These are phyloP conservation scores for Phanerodontia chrysosporium DNA, from an alignment of 768 basidiomycete genomes.

Conservation along the genomic window DNA sequence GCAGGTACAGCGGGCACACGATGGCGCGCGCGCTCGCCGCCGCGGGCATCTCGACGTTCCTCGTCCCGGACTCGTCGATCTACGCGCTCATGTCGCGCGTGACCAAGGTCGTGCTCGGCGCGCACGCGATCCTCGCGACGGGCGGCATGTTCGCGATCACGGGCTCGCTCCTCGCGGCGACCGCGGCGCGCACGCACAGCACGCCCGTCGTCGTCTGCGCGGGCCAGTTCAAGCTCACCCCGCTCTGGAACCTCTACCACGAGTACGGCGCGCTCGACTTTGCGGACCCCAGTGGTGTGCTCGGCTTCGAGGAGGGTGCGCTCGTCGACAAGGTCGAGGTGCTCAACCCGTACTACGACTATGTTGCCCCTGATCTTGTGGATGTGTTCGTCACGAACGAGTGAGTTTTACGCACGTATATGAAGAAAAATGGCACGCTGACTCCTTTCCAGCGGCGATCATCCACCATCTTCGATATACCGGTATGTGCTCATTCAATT, in stretches of 20 bases:
- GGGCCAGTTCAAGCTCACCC: constrained; percentile 95
- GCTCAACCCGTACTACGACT: constrained; percentile 95
- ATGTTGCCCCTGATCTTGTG: constrained; percentile 87
- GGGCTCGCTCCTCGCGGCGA: constrained; percentile 80
- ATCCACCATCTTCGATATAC: constrained; percentile 92
- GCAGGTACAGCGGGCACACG: constrained; percentile 77
- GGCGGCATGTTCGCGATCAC: constrained; percentile 92
- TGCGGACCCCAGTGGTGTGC: constrained; percentile 62
- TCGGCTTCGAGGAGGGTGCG: constrained; percentile 72
- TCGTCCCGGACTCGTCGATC: constrained; percentile 94
- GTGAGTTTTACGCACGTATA: constrained; percentile 45
- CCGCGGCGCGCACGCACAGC: constrained; percentile 84
- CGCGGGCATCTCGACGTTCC: constrained; percentile 87
- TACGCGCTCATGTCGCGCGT: constrained; percentile 95
- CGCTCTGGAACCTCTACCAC: constrained; percentile 84
- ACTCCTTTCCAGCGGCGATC: constrained; percentile 69
- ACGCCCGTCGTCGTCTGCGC: constrained; percentile 92
- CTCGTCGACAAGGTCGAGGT: constrained; percentile 88
- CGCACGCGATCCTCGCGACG: constrained; percentile 94
- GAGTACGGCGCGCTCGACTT: constrained; percentile 83
- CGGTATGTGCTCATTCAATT: constrained; percentile 40
- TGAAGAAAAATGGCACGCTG: neutral
- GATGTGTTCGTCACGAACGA: constrained; percentile 96
- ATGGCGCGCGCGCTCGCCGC: constrained; percentile 81
- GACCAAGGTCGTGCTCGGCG: constrained; percentile 93